Evolutionary conservation across 768 basidiomycete genomes (phyloP).

Genomic region (Amanita subjunquillea): DNA sequence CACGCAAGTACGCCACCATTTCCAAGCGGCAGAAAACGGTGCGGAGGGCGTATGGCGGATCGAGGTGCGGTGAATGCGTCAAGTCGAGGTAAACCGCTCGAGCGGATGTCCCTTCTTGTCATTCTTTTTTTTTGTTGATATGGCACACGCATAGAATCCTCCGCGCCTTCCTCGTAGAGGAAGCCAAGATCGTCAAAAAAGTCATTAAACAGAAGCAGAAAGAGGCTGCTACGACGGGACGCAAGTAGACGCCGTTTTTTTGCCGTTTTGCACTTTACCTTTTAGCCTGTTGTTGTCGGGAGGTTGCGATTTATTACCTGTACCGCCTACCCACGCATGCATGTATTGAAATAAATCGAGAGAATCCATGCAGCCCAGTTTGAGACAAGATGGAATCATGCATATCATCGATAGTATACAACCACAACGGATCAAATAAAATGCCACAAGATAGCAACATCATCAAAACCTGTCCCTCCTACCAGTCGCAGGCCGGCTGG

Average conservation of each 20-base stretch:
- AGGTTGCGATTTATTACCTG: too few species aligned
- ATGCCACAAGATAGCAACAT: too few species aligned
- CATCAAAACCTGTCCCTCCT: conserved; percentile 19
- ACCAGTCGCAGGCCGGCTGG: conserved; percentile 27
- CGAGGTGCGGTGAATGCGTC: conserved; percentile 92
- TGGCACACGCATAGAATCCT: conserved; percentile 58
- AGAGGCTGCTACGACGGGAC: conserved; percentile 17
- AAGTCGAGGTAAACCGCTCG: conserved; percentile 62
- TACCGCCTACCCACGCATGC: not conserved
- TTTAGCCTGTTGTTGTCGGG: too few species aligned
- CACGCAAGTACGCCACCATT: conserved; percentile 89
- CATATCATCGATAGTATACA: too few species aligned
- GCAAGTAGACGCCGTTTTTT: conserved; percentile 24
- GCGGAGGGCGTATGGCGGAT: conserved; percentile 93
- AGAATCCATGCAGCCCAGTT: too few species aligned
- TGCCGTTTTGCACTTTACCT: not conserved
- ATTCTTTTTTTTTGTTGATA: conserved; percentile 1
- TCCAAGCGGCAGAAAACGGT: conserved; percentile 98
- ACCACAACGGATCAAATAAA: too few species aligned
- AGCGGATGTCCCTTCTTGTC: not conserved
- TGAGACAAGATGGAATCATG: too few species aligned
- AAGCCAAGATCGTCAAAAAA: conserved; percentile 99
- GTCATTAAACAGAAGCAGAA: conserved; percentile 91
- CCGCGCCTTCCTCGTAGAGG: conserved; percentile 97
- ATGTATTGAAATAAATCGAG: not conserved